Percentiles rank a stretch among this genome's conserved stretches.
These are phyloP conservation scores for Diaporthe citriasiana DNA, from an alignment of 2,329 filamentous ascomycete genomes.

Conservation along the genomic window DNA sequence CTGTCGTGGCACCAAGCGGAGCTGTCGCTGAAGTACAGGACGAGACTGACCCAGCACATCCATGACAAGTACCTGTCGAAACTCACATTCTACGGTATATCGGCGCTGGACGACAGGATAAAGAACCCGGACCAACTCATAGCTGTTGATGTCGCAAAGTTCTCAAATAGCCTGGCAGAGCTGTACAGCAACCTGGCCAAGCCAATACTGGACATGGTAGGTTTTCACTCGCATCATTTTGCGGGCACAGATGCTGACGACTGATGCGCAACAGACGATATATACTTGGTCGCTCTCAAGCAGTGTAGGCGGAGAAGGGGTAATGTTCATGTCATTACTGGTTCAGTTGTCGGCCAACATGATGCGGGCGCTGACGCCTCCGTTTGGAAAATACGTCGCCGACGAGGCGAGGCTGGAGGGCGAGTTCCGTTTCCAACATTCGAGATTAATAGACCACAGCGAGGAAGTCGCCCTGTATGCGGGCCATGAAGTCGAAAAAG, in stretches of 20 bases:
- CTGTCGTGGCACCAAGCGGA: constrained; percentile 97
- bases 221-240: constrained; percentile 38
- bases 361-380: constrained; percentile 94
- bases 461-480: constrained; percentile 95
- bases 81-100: constrained; percentile 97
- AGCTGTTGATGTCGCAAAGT: constrained; percentile 95
- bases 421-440: constrained; percentile 96
- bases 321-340: constrained; percentile 94
- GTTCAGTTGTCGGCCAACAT: constrained; percentile 93
- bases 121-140: constrained; percentile 99
- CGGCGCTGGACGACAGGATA: constrained; percentile 94
- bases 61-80: constrained; percentile 97
- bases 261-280: constrained; percentile 70
- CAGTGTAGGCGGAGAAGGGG: constrained; percentile 94
- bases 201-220: constrained; percentile 90
- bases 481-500: constrained; percentile 94
- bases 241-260: neutral
- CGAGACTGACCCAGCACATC: constrained; percentile 92
- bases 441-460: constrained; percentile 92
- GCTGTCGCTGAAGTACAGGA: constrained; percentile 91
- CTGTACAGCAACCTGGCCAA: constrained; percentile 97
- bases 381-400: constrained; percentile 97
- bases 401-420: constrained; percentile 95
- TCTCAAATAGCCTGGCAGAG: constrained; percentile 94
- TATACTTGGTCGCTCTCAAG: constrained; percentile 96